phyloP scores from a whole-genome alignment of 371 early-diverging fungal species.

The Batrachochytrium dendrobatidis region DNA sequence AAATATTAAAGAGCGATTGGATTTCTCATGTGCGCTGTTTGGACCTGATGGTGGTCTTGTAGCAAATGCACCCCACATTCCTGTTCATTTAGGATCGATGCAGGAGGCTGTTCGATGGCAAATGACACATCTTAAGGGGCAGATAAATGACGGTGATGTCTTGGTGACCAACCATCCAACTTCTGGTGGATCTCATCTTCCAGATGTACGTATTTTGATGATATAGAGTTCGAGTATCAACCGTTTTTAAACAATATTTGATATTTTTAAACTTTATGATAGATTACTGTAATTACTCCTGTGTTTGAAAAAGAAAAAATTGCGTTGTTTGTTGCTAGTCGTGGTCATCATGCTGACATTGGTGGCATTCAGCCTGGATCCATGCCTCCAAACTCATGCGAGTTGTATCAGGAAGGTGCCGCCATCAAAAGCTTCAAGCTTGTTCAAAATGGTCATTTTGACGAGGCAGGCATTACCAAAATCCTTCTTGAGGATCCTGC shows the following conservation, averaged over 20 bases:
- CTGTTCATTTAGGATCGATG: conserved; percentile 90
- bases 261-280: conserved; percentile 16
- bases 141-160: conserved; percentile 79
- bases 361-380: conserved; percentile 52
- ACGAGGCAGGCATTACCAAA: conserved; percentile 63
- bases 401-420: conserved; percentile 89
- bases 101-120: conserved; percentile 91
- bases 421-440: conserved; percentile 83
- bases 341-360: conserved; percentile 95
- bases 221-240: background rate
- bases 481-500: conserved; percentile 75
- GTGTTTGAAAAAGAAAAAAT: conserved; percentile 73
- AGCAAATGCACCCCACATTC: conserved; percentile 82
- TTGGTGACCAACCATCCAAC: conserved; percentile 91
- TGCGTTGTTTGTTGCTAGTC: conserved; percentile 83
- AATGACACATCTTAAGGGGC: conserved; percentile 48
- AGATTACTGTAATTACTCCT: conserved; percentile 94
- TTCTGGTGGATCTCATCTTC: conserved; percentile 94
- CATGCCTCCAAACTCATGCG: conserved; percentile 39
- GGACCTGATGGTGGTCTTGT: conserved; percentile 80
- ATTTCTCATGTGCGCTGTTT: conserved; percentile 96
- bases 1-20: conserved; percentile 94
- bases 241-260: background rate
- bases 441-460: conserved; percentile 71
- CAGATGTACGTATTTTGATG: conserved; percentile 31